These are phyloP conservation scores for Cryptococcus sp. DNA, from an alignment of 1,284 basidiomycete genomes.

Conservation along the genomic window DNA sequence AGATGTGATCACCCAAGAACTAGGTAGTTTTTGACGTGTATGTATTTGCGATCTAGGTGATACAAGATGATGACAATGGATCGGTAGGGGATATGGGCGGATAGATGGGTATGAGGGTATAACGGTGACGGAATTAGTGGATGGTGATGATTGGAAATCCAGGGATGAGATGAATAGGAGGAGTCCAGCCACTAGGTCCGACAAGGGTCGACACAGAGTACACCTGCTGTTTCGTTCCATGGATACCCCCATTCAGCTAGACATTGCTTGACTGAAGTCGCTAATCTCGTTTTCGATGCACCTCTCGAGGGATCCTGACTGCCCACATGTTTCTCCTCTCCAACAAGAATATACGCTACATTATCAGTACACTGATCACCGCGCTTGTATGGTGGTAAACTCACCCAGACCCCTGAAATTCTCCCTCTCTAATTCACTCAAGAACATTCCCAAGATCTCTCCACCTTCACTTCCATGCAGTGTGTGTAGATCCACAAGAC, in stretches of 20 bases:
- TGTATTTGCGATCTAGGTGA: too few species aligned
- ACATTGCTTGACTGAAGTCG: slow-evolving; percentile 79
- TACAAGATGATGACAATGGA: too few species aligned
- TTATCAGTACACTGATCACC: slow-evolving; percentile 82
- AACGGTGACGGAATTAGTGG: too few species aligned
- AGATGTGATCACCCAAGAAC: too few species aligned
- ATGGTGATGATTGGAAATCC: too few species aligned
- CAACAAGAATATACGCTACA: slow-evolving; percentile 79
- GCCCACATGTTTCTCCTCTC: slow-evolving; percentile 92
- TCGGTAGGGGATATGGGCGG: too few species aligned
- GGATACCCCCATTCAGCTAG: slow-evolving; percentile 89
- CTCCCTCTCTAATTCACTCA: slow-evolving; percentile 60
- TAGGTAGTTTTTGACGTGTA: too few species aligned
- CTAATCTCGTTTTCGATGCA: slow-evolving; percentile 73
- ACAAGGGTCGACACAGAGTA: slow-evolving; percentile 71
- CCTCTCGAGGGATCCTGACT: slow-evolving; percentile 75
- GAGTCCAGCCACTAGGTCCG: slow-evolving; percentile 10
- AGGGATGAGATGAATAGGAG: too few species aligned
- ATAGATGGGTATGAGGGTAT: too few species aligned
- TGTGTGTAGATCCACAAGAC: slow-evolving; percentile 75
- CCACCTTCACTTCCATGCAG: slow-evolving; percentile 87
- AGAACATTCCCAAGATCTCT: slow-evolving; percentile 83
- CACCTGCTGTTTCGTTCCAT: slow-evolving; percentile 87
- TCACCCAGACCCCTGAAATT: slow-evolving; percentile 2
- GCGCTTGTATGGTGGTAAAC: slow-evolving; percentile 48